Base-by-base conservation (phyloP, 106 monocot species). In the Phalaenopsis equestris region DNA sequence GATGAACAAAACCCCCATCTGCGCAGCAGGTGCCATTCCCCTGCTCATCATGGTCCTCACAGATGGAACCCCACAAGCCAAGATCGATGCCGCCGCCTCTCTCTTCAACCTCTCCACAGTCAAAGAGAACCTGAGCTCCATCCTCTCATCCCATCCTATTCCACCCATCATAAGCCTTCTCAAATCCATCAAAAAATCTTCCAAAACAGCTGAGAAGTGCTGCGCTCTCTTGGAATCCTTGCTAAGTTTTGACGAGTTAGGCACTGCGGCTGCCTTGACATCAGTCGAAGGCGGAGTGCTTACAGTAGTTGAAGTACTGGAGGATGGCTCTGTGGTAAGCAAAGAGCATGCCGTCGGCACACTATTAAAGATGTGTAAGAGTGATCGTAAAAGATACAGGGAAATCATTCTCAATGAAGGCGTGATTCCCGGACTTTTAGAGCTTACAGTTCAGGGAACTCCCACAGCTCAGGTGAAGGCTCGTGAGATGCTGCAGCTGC, bases 81-180 rank as follows among this genome's bases (percentile, higher is more conserved):
- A 86, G 78, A 55, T 67, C 4, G 97, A 97, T 64, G 86, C 97
- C 4, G 82, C 90, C 41, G 87, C 81, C 78, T 86, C 96, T 42
- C 92, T 96, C 41, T 87, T 86, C 84, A 96, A 96, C 67, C 90
- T 96, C 61, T 90, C 90, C 77, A 90, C 94, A 2, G 36, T 86
- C 15, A 77, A 84, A 8, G 75, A 89, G 5, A 88, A 87, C 74
- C 86, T 89, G 46, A 48, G 30, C 36, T 38, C 48, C 23, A 84
- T 96, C 56, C 86, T 94, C 42, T 80, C 84, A 18, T 77, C 72
- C 21, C 52, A 88, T n/a, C 87, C 96, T 4, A 84, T 96, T 11
- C 84, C 93, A 1, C 12, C 88, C 52, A 73, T 96, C 6, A 49
- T 94, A 48, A 46, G 52, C 80, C 49, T 89, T 61, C 88, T 96